Percentiles rank a stretch among this genome's conserved stretches.
phyloP scores from a whole-genome alignment of 306 rosid species.

The Fragaria nilgerrensis region DNA sequence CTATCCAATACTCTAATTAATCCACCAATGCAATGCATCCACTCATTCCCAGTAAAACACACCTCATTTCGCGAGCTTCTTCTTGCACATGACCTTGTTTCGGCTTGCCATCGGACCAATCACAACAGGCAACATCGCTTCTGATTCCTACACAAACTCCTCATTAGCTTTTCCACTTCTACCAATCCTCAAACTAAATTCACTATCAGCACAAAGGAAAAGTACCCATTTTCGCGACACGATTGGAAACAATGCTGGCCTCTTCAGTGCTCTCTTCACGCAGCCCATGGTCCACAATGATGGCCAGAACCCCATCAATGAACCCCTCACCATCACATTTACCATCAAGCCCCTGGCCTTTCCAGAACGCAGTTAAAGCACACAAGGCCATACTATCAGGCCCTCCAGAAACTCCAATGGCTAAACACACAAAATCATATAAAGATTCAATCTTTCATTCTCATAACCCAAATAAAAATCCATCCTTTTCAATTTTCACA shows the following conservation, averaged over 20 bases:
- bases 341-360: slow-evolving; percentile 45
- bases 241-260: slow-evolving; percentile 53
- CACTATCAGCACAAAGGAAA: slow-evolving; percentile 3
- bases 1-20: background rate
- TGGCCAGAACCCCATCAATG: slow-evolving; percentile 70
- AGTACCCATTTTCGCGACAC: slow-evolving; percentile 74
- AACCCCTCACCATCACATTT: slow-evolving; percentile 40
- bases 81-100: slow-evolving; percentile 92
- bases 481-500: background rate
- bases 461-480: background rate
- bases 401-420: slow-evolving; percentile 98
- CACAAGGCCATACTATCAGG: slow-evolving; percentile 86
- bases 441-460: background rate
- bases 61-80: slow-evolving; percentile 97
- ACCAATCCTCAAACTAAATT: slow-evolving; percentile 10
- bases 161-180: slow-evolving; percentile 20
- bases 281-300: slow-evolving; percentile 85
- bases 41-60: background rate
- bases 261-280: slow-evolving; percentile 89
- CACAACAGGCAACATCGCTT: slow-evolving; percentile 66
- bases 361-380: slow-evolving; percentile 76
- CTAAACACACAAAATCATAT: slow-evolving; percentile 30
- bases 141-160: slow-evolving; percentile 55
- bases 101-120: slow-evolving; percentile 81
- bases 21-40: background rate